A percentile compares a stretch with the other conserved stretches of the same genome.
Evolutionary conservation across 805 yeast genomes (phyloP).

Genomic region (Candida maris): DNA sequence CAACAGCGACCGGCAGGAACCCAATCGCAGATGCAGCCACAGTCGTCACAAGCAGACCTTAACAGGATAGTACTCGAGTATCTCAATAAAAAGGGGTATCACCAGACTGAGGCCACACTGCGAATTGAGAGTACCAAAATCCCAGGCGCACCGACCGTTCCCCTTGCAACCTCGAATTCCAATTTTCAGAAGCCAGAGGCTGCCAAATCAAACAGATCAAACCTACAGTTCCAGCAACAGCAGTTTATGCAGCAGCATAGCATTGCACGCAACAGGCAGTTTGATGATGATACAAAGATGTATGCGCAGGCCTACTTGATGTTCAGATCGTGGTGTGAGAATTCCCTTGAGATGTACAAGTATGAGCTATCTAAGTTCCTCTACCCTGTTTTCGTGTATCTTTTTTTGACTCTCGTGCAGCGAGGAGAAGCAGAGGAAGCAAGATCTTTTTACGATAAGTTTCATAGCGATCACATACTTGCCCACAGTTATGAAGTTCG

Average conservation of each 20-base stretch:
- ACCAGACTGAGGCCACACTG: slow-evolving; percentile 89
- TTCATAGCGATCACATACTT: slow-evolving; percentile 65
- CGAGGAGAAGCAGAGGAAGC: slow-evolving; percentile 62
- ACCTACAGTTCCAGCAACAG: slow-evolving; percentile 29
- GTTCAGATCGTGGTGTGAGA: slow-evolving; percentile 83
- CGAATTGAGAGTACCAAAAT: slow-evolving; percentile 77
- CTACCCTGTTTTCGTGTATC: slow-evolving; percentile 91
- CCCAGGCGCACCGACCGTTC: slow-evolving; percentile 46
- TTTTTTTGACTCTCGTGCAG: slow-evolving; percentile 73
- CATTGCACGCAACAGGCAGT: slow-evolving; percentile 32
- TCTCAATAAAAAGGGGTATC: slow-evolving; percentile 89
- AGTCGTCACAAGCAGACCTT: slow-evolving; percentile 78
- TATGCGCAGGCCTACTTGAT: slow-evolving; percentile 79
- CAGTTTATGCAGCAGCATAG: slow-evolving; percentile 25
- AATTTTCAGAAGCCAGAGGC: slow-evolving; percentile 29
- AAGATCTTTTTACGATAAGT: slow-evolving; percentile 70
- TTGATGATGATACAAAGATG: slow-evolving; percentile 59
- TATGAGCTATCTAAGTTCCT: slow-evolving; percentile 80
- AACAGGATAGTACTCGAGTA: slow-evolving; percentile 91
- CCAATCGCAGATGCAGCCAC: slow-evolving; percentile 12
- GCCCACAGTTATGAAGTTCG: slow-evolving; percentile 77
- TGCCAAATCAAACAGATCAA: slow-evolving; percentile 34
- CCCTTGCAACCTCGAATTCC: slow-evolving; percentile 46
- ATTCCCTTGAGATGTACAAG: slow-evolving; percentile 85
- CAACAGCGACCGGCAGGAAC: slow-evolving; percentile 8